phyloP scores from a whole-genome alignment of 768 basidiomycete genomes.

The Hericium coralloides region DNA sequence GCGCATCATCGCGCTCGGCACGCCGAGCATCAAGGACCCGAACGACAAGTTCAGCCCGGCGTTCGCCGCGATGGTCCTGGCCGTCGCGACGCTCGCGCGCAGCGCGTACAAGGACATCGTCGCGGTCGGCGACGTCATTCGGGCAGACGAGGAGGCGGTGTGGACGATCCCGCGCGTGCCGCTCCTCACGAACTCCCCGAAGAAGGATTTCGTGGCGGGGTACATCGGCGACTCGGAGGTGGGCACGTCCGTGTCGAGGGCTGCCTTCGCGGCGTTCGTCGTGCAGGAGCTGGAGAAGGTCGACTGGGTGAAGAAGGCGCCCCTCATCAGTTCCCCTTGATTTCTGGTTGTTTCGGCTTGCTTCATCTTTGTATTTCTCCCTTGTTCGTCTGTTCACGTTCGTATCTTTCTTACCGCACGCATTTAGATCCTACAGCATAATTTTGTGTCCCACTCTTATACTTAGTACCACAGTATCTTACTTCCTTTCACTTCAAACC shows the following conservation, averaged over 20 bases:
- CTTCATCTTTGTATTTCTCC: not conserved
- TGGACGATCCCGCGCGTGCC: constrained; percentile 72
- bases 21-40: constrained; percentile 53
- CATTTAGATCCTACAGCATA: too few relatives aligned
- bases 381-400: too few relatives aligned
- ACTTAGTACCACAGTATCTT: too few relatives aligned
- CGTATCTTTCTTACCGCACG: too few relatives aligned
- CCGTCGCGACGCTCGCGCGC: constrained; percentile 31
- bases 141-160: constrained; percentile 41
- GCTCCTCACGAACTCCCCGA: constrained; percentile 40
- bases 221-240: constrained; percentile 59
- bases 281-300: constrained; percentile 46
- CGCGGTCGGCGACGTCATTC: constrained; percentile 48
- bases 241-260: constrained; percentile 40
- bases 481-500: too few relatives aligned
- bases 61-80: constrained; percentile 34
- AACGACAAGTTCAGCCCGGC: constrained; percentile 45
- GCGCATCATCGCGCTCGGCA: constrained; percentile 60
- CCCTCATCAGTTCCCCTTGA: constrained; percentile 28
- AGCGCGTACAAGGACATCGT: constrained; percentile 64
- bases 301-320: constrained; percentile 47
- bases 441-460: too few relatives aligned
- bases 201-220: constrained; percentile 43
- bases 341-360: not conserved
- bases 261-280: constrained; percentile 53